Conservation (phyloP, 148 eudicot genomes). For the Vaccinium corymbosum region DNA sequence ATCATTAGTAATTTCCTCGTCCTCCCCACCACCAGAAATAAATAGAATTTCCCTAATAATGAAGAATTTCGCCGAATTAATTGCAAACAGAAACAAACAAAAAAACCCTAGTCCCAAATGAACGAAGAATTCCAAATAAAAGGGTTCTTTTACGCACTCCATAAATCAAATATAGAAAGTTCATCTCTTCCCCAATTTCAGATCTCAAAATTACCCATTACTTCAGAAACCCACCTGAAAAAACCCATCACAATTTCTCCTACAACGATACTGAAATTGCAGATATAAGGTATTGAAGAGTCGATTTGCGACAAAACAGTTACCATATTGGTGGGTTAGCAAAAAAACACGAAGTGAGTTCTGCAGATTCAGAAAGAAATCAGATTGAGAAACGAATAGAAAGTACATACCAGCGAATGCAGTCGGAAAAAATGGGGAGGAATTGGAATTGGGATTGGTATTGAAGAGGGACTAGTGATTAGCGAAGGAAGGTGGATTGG, state of each 20-base stretch:
- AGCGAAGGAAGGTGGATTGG: neutral
- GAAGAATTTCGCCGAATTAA: neutral
- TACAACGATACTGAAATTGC: neutral
- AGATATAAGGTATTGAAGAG: neutral
- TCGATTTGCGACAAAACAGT: neutral
- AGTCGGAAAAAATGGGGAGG: neutral
- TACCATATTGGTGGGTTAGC: neutral
- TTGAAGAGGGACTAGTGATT: neutral
- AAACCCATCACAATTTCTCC: neutral
- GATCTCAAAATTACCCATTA: neutral
- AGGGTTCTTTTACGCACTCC: neutral
- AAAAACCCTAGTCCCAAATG: neutral
- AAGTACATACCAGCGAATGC: neutral
- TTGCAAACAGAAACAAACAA: neutral
- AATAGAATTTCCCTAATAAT: neutral
- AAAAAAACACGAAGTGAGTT: neutral
- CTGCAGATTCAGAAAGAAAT: neutral
- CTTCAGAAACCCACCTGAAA: neutral
- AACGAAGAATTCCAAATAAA: neutral
- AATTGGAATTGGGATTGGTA: neutral
- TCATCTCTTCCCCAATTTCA: slow-evolving; percentile 9
- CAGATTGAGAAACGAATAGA: neutral
- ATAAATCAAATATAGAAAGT: neutral
- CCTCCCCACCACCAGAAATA: neutral
- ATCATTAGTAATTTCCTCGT: neutral